A percentile compares a stretch with the other conserved stretches of the same genome.
Conservation (phyloP, 2,329 filamentous ascomycete species). For the Colletotrichum sp. region DNA sequence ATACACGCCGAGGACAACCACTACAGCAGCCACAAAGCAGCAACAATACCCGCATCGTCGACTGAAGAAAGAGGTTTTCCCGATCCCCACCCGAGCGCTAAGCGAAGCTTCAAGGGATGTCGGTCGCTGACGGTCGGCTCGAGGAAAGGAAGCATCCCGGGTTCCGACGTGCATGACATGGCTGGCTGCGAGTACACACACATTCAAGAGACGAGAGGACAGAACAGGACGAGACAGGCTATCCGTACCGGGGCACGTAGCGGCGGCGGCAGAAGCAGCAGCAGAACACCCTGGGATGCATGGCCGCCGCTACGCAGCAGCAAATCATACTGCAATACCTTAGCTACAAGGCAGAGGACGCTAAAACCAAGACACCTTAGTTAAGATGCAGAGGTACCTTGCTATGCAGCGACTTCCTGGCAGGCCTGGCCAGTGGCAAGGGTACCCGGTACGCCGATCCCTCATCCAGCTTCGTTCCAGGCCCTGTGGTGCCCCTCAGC, state of each 20-base stretch:
- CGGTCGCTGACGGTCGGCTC: neutral
- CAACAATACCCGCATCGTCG: neutral
- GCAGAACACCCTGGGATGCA: neutral
- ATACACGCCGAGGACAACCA: neutral
- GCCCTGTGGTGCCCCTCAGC: neutral
- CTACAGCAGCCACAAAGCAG: neutral
- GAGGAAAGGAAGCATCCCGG: neutral
- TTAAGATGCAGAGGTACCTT: neutral
- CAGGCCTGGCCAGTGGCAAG: neutral
- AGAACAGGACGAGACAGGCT: neutral
- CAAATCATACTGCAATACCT: neutral
- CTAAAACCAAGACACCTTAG: neutral
- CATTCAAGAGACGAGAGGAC: neutral
- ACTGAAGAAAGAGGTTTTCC: neutral
- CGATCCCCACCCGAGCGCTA: neutral
- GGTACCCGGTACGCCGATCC: slow-evolving; percentile 14
- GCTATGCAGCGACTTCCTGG: neutral
- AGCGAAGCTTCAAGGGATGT: neutral
- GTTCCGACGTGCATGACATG: neutral
- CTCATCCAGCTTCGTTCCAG: slow-evolving; percentile 13
- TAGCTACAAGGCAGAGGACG: neutral
- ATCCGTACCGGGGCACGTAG: neutral
- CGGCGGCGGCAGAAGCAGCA: neutral
- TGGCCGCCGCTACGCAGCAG: neutral
- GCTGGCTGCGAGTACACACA: neutral